Percentiles rank a stretch among this genome's conserved stretches.
Conservation (phyloP, 768 basidiomycete species). For the Auricularia cornea region DNA sequence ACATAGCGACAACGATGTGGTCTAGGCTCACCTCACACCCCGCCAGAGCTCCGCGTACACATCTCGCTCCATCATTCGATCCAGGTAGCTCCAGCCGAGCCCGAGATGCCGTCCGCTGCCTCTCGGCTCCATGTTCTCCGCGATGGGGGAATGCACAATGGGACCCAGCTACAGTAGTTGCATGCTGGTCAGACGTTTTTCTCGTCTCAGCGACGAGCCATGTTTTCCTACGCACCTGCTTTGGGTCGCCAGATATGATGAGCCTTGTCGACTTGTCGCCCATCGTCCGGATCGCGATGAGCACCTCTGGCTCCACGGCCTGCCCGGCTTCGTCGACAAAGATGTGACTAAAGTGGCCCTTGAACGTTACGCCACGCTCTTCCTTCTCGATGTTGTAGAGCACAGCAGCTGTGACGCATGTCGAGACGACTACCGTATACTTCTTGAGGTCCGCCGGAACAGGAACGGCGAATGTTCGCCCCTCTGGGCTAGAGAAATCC, state of each 20-base stretch:
- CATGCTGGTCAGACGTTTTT: no score
- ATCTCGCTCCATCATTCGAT: slow-evolving; percentile 25
- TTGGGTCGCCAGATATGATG: slow-evolving; percentile 29
- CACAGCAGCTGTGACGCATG: slow-evolving; percentile 46
- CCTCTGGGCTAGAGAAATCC: slow-evolving; percentile 33
- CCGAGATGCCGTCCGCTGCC: slow-evolving; percentile 12
- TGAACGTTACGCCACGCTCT: no score
- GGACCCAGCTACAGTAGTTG: slow-evolving; percentile 20
- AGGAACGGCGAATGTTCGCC: slow-evolving; percentile 36
- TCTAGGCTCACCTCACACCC: slow-evolving; percentile 24
- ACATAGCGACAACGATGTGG: not conserved
- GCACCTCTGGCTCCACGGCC: slow-evolving; percentile 49
- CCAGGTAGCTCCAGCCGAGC: slow-evolving; percentile 26
- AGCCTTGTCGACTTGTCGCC: slow-evolving; percentile 27
- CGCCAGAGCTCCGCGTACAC: slow-evolving; percentile 19
- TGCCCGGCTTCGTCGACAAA: slow-evolving; percentile 62
- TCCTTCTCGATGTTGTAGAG: slow-evolving; percentile 43
- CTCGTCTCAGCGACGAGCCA: no score
- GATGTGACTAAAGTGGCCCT: slow-evolving; percentile 52
- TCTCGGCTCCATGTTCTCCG: slow-evolving; percentile 4
- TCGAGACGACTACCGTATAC: slow-evolving; percentile 48
- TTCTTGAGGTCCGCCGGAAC: slow-evolving; percentile 27
- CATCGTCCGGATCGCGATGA: slow-evolving; percentile 33
- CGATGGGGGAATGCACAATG: slow-evolving; percentile 24
- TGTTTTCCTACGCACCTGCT: slow-evolving; percentile 22